phyloP scores from a whole-genome alignment of 805 yeast species.

The Schizosaccharomyces octosporus region DNA sequence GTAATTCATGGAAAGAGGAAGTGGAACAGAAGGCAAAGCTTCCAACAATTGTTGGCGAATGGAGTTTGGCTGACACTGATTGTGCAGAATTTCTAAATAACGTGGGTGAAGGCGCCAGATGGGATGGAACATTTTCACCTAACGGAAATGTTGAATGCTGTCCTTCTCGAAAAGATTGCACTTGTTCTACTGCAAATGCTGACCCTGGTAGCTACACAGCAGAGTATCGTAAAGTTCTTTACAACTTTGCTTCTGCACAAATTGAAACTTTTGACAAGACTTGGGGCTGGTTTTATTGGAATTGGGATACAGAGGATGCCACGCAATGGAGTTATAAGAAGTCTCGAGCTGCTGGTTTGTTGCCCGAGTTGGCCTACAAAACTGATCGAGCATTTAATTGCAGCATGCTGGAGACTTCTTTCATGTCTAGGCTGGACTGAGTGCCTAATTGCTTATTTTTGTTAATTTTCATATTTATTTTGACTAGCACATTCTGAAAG shows the following conservation, averaged over 20 bases:
- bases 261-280: constrained; percentile 46
- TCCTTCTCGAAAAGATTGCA: constrained; percentile 28
- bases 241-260: constrained; percentile 58
- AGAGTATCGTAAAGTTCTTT: constrained; percentile 27
- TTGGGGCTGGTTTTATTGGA: constrained; percentile 57
- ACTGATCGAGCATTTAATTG: not conserved
- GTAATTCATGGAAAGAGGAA: constrained; percentile 21
- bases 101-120: constrained; percentile 53
- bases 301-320: constrained; percentile 28
- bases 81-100: constrained; percentile 69
- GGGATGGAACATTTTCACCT: constrained; percentile 28
- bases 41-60: constrained; percentile 46
- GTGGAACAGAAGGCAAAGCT: constrained; percentile 19
- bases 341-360: constrained; percentile 11
- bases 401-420: not conserved
- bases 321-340: constrained; percentile 15
- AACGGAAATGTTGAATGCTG: constrained; percentile 11
- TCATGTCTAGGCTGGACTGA: not conserved
- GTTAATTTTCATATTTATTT: too few relatives aligned
- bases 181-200: constrained; percentile 16
- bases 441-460: too few relatives aligned
- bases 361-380: constrained; percentile 12
- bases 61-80: constrained; percentile 69
- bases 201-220: constrained; percentile 28
- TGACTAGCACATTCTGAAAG: too few relatives aligned